phyloP scores from a whole-genome alignment of 495 filamentous ascomycete species.

The Cercophora scortea region DNA sequence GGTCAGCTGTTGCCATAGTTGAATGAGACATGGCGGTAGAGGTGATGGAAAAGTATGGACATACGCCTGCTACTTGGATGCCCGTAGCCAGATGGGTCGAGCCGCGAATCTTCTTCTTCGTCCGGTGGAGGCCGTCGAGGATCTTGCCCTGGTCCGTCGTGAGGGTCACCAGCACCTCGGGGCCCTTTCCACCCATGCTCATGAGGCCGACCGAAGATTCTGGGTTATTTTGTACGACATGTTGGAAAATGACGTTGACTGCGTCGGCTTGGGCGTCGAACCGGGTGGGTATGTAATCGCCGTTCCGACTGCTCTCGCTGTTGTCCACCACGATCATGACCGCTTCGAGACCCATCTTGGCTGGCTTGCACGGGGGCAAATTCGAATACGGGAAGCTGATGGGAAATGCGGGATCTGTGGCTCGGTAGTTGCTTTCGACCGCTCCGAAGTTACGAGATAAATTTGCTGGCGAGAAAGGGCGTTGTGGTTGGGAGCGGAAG shows the following conservation, averaged over 20 bases:
- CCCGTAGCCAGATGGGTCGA: constrained; percentile 79
- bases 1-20: too few relatives aligned
- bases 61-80: constrained; percentile 87
- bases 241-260: constrained; percentile 87
- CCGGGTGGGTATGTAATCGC: constrained; percentile 88
- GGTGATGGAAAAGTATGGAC: constrained; percentile 23
- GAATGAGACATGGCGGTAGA: neutral
- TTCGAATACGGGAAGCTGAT: neutral
- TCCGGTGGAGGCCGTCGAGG: constrained; percentile 84
- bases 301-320: constrained; percentile 94
- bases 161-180: constrained; percentile 91
- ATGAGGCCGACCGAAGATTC: constrained; percentile 96
- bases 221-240: constrained; percentile 87
- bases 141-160: constrained; percentile 94
- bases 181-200: constrained; percentile 96
- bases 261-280: constrained; percentile 95
- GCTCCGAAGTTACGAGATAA: neutral
- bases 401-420: neutral
- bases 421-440: neutral
- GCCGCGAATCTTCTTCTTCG: constrained; percentile 93
- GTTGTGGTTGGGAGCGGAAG: neutral
- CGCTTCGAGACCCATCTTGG: constrained; percentile 55
- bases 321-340: constrained; percentile 84
- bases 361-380: neutral
- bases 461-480: neutral